Percentiles rank a stretch among this genome's conserved stretches.
Evolutionary conservation across 805 yeast genomes (phyloP).

Genomic region (Candida dajiaensis): DNA sequence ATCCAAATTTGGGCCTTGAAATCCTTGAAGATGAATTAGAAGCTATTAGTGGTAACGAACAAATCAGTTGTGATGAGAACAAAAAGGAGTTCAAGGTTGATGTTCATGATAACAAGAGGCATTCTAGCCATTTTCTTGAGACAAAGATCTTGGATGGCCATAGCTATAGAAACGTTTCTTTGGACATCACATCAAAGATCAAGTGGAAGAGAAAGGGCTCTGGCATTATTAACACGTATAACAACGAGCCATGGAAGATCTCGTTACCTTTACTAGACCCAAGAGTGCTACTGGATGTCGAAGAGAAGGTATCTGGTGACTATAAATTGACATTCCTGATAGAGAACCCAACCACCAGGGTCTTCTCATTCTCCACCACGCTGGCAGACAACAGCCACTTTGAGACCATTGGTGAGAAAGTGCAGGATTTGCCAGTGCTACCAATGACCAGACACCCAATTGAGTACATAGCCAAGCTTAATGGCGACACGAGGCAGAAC

Average conservation of each 20-base stretch:
- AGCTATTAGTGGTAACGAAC: slow-evolving; percentile 27
- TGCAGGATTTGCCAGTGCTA: slow-evolving; percentile 32
- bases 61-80: slow-evolving; percentile 28
- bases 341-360: slow-evolving; percentile 71
- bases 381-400: slow-evolving; percentile 32
- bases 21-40: slow-evolving; percentile 28
- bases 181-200: slow-evolving; percentile 23
- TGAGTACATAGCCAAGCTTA: slow-evolving; percentile 26
- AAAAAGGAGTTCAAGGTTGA: slow-evolving; percentile 3
- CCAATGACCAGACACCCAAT: slow-evolving; percentile 53
- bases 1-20: slow-evolving; percentile 20
- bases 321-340: slow-evolving; percentile 42
- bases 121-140: slow-evolving; percentile 17
- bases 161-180: slow-evolving; percentile 33
- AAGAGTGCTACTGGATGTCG: slow-evolving; percentile 45
- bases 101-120: slow-evolving; percentile 5
- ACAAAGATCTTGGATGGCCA: slow-evolving; percentile 34
- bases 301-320: slow-evolving; percentile 9
- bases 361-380: slow-evolving; percentile 54
- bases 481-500: background rate
- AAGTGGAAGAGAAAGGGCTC: slow-evolving; percentile 30
- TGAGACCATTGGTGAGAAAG: slow-evolving; percentile 32
- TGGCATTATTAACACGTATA: slow-evolving; percentile 25
- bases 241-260: slow-evolving; percentile 41
- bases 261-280: slow-evolving; percentile 65